phyloP scores from a whole-genome alignment of 495 filamentous ascomycete species.

The Penicillium daleae region DNA sequence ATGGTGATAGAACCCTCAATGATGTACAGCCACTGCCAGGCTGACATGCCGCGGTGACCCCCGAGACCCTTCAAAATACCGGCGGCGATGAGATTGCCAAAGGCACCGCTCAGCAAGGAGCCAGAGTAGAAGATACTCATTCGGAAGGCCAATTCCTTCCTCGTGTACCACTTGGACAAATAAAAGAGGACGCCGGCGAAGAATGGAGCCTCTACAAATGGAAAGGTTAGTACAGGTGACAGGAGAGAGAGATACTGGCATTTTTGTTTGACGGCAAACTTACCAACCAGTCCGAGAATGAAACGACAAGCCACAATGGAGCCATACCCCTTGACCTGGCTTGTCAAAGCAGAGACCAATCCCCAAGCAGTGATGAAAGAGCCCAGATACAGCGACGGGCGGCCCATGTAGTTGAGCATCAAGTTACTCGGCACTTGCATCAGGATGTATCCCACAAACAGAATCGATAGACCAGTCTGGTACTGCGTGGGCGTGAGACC shows the following conservation, averaged over 20 bases:
- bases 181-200: conserved; percentile 58
- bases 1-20: conserved; percentile 51
- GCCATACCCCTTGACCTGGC: conserved; percentile 53
- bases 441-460: conserved; percentile 59
- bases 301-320: conserved; percentile 60
- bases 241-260: too few species aligned
- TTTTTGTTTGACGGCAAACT: neutral
- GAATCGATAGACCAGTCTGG: conserved; percentile 51
- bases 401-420: conserved; percentile 60
- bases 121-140: conserved; percentile 71
- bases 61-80: conserved; percentile 51
- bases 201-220: conserved; percentile 51
- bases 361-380: conserved; percentile 60
- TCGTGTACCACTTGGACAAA: conserved; percentile 64
- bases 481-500: conserved; percentile 46
- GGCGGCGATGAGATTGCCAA: conserved; percentile 65
- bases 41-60: conserved; percentile 43
- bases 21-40: conserved; percentile 60
- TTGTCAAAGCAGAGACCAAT: conserved; percentile 54
- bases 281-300: conserved; percentile 52
- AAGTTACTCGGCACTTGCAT: conserved; percentile 65
- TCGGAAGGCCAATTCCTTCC: conserved; percentile 58
- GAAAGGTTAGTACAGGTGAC: neutral
- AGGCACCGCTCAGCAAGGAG: conserved; percentile 64
- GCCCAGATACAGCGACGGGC: conserved; percentile 51